Conservation (phyloP, 305 asterid genomes). For the Solanum hybrid region DNA sequence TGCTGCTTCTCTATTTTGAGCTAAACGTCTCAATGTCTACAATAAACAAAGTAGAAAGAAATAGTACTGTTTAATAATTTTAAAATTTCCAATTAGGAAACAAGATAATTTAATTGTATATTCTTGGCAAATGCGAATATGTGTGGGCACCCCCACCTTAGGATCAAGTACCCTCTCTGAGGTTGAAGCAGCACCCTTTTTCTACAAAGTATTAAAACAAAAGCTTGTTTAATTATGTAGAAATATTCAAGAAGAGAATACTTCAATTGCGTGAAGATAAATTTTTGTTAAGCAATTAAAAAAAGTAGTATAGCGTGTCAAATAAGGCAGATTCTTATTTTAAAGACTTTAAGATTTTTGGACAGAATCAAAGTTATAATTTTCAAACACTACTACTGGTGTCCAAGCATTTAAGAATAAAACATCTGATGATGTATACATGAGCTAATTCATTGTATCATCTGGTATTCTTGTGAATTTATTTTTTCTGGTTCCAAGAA, state of each 20-base stretch:
- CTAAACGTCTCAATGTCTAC: slow-evolving; percentile 95
- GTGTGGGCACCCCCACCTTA: slow-evolving; percentile 43
- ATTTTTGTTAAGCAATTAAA: not conserved
- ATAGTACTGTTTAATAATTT: not conserved
- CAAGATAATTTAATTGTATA: not conserved
- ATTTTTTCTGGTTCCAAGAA: slow-evolving; percentile 24
- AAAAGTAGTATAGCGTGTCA: slow-evolving; percentile 29
- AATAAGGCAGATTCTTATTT: slow-evolving; percentile 23
- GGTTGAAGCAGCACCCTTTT: slow-evolving; percentile 62
- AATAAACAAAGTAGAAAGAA: not conserved
- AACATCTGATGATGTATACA: slow-evolving; percentile 11
- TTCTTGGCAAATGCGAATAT: not conserved
- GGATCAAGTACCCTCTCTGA: slow-evolving; percentile 68
- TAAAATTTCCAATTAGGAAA: not conserved
- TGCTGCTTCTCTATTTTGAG: slow-evolving; percentile 99
- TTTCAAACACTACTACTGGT: not conserved
- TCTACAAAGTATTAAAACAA: slow-evolving; percentile 37
- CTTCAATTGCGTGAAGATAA: not conserved
- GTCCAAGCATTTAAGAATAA: not conserved
- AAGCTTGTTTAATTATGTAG: not conserved
- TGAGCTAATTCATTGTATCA: slow-evolving; percentile 11
- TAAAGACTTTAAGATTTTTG: not conserved
- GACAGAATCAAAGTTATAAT: not conserved
- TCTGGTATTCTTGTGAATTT: slow-evolving; percentile 6
- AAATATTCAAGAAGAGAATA: not conserved